Conservation (phyloP, 2,329 filamentous ascomycete species). For the Alternaria sp. region DNA sequence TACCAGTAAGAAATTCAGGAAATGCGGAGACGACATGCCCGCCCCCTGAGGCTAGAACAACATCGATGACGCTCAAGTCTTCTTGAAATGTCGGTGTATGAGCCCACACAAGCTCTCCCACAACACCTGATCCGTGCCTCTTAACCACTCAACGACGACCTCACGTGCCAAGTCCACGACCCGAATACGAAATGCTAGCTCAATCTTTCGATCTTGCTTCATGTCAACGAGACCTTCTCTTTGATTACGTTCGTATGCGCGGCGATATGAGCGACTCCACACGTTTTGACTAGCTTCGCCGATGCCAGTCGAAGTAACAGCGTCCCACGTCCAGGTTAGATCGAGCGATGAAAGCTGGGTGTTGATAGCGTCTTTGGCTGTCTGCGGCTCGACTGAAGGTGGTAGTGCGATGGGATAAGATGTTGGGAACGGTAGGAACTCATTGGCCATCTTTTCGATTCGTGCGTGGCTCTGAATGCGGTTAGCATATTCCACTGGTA, state of each 20-base stretch:
- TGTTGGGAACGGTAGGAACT: slow-evolving; percentile 62
- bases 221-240: slow-evolving; percentile 34
- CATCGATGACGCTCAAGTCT: slow-evolving; percentile 7
- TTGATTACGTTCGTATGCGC: slow-evolving; percentile 58
- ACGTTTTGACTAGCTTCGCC: slow-evolving; percentile 75
- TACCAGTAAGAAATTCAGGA: neutral
- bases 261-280: slow-evolving; percentile 78
- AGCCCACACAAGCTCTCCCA: slow-evolving; percentile 92
- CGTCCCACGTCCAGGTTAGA: slow-evolving; percentile 72
- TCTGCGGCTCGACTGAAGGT: slow-evolving; percentile 36
- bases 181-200: slow-evolving; percentile 53
- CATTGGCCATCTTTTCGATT: slow-evolving; percentile 56
- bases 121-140: slow-evolving; percentile 74
- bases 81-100: slow-evolving; percentile 35
- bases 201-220: slow-evolving; percentile 36
- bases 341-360: slow-evolving; percentile 64
- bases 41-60: neutral
- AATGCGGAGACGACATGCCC: neutral
- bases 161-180: slow-evolving; percentile 46
- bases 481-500: neutral
- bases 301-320: slow-evolving; percentile 61
- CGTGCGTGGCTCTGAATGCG: slow-evolving; percentile 32
- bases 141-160: slow-evolving; percentile 71
- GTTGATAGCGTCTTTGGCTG: slow-evolving; percentile 52
- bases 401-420: slow-evolving; percentile 56